These are phyloP conservation scores for Deinandra increscens DNA, from an alignment of 129 eudicot species.

Conservation along the genomic window DNA sequence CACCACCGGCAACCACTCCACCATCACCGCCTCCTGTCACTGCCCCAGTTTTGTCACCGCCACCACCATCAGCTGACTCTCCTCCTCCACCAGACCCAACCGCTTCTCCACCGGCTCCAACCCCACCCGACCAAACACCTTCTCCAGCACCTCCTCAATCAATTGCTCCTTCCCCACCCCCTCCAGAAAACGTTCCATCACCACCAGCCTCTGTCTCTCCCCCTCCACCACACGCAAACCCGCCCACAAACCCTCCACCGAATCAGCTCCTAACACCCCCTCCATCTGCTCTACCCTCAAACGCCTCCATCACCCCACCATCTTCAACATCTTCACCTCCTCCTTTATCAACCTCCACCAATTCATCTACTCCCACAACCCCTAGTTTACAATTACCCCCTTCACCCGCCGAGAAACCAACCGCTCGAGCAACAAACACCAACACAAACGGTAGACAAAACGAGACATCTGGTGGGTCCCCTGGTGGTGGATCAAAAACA, in stretches of 20 bases:
- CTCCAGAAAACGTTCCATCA: conserved; percentile 43
- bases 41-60: conserved; percentile 44
- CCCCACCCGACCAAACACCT: conserved; percentile 37
- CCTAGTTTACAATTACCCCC: conserved; percentile 40
- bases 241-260: conserved; percentile 38
- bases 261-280: conserved; percentile 27
- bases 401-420: conserved; percentile 57
- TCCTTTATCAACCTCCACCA: conserved; percentile 30
- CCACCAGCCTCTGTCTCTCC: conserved; percentile 36
- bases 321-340: conserved; percentile 51
- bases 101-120: conserved; percentile 44
- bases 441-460: conserved; percentile 36
- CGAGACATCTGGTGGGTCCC: conserved; percentile 18
- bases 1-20: conserved; percentile 37
- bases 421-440: conserved; percentile 47
- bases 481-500: conserved; percentile 34
- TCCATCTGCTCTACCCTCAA: conserved; percentile 36
- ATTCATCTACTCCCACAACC: conserved; percentile 28
- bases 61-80: conserved; percentile 29
- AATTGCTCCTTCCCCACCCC: conserved; percentile 54
- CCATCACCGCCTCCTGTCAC: conserved; percentile 42
- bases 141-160: conserved; percentile 47
- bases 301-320: conserved; percentile 40
- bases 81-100: conserved; percentile 40
- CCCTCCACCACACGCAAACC: conserved; percentile 41